Evolutionary conservation across 2,329 filamentous ascomycete species (phyloP).

Genomic region (Orbilia brochopaga): DNA sequence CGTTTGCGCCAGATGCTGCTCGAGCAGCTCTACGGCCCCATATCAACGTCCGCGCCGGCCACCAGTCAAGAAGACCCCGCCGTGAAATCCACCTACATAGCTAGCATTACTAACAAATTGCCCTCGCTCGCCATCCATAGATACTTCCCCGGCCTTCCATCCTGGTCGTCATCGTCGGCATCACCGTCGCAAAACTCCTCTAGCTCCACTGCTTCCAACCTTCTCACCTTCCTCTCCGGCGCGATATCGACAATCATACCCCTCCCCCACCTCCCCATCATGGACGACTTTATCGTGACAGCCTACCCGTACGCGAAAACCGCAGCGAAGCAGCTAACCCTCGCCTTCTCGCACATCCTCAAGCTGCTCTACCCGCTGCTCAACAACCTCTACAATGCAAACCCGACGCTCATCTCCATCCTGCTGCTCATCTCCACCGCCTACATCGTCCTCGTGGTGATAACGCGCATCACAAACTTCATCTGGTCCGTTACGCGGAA

Average conservation of each 20-base stretch:
- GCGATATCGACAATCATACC: background rate
- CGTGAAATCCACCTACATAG: too few species aligned
- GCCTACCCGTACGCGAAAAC: slow-evolving; percentile 27
- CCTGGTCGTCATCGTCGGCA: too few species aligned
- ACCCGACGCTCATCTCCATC: slow-evolving; percentile 39
- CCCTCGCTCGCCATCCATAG: too few species aligned
- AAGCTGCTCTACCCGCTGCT: slow-evolving; percentile 37
- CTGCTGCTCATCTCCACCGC: slow-evolving; percentile 27
- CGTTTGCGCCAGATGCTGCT: too few species aligned
- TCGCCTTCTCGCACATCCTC: slow-evolving; percentile 22
- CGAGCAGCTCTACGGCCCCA: too few species aligned
- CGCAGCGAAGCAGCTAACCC: slow-evolving; percentile 5
- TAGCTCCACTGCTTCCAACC: background rate
- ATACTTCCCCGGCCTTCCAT: too few species aligned
- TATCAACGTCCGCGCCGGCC: too few species aligned
- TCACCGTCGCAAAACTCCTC: background rate
- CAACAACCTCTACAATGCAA: slow-evolving; percentile 40
- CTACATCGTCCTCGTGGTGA: slow-evolving; percentile 19
- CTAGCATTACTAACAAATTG: too few species aligned
- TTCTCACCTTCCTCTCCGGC: background rate
- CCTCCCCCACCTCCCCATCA: slow-evolving; percentile 8
- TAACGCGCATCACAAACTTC: slow-evolving; percentile 22
- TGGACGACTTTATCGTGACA: slow-evolving; percentile 39
- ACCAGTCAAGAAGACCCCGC: too few species aligned
- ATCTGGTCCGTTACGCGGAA: slow-evolving; percentile 41